phyloP scores from a whole-genome alignment of 1,284 basidiomycete species.

The Sporisorium sorghi region DNA sequence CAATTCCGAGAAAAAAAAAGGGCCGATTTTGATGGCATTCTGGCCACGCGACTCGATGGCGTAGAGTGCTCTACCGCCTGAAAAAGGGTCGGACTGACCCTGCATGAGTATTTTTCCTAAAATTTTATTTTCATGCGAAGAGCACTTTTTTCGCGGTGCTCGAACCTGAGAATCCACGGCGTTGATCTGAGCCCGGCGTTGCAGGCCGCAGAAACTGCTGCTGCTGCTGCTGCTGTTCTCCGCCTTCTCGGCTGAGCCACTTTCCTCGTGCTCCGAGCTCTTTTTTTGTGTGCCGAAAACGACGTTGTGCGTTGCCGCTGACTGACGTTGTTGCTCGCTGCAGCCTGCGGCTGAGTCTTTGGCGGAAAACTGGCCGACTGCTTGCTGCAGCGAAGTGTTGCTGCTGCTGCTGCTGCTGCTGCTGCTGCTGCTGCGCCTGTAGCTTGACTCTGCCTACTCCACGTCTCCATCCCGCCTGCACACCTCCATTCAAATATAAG shows the following conservation, averaged over 20 bases:
- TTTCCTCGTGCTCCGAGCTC: constrained; percentile 3
- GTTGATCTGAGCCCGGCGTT: constrained; percentile 21
- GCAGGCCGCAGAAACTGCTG: too few relatives aligned
- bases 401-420: constrained; percentile 3
- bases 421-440: not conserved
- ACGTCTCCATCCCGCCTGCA: constrained; percentile 11
- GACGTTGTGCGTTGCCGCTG: constrained; percentile 2
- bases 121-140: not conserved
- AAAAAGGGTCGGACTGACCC: not conserved
- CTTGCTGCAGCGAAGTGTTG: not conserved
- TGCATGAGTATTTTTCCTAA: constrained; percentile 6
- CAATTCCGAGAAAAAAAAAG: not conserved
- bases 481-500: constrained; percentile 46
- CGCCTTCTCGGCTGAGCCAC: not conserved
- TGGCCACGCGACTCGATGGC: constrained; percentile 7
- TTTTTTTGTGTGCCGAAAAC: constrained; percentile 1
- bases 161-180: not conserved
- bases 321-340: not conserved
- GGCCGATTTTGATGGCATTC: not conserved
- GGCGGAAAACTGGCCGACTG: not conserved
- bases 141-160: constrained; percentile 4
- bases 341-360: not conserved
- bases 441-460: constrained; percentile 1
- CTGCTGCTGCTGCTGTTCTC: constrained; percentile 5
- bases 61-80: constrained; percentile 9